Evolutionary conservation across 306 rosid genomes (phyloP), one percentile per base, ranked within the genome.

Genomic region (Rubus idaeus): DNA sequence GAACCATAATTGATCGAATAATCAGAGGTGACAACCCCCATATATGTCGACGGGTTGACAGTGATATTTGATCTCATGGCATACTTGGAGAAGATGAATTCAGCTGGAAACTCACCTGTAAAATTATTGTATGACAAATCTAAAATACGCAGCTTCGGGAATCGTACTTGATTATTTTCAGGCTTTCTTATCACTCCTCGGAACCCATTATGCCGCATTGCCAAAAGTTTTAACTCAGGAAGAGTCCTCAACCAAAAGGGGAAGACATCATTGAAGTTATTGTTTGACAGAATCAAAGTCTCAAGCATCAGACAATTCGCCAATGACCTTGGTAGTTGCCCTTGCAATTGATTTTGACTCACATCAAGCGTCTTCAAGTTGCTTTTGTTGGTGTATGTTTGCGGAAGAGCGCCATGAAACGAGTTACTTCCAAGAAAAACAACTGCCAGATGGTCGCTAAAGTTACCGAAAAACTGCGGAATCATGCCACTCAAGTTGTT

Each of bases 401-500:
- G 30, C 5, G 75, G 75, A 70, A 50, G 8, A 70, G 50, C 0
- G 21, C 47, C 62, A 2, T 70, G 60, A 70, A 50, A 35, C 0
- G 3, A 16, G 17, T 70, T 70, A 2, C 9, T 70, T 70, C 17
- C 46, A 50, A 70, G 75, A 9, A 35, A 8, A 5, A 70, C 5
- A 42, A 8, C 2, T 3, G 1, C 17, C 8, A 70, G 46, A 50
- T 37, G 0, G 5, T 50, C 75, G 50, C 75, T 70, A 10, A 50
- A 70, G 52, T 42, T 67, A 17, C 52, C 52, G 3, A 67, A 47
- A 67, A 49, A 67, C 4, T 67, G 52, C n/a, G 71, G 78, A 60
- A 74, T 68, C 4, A 10, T 6, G 17, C 78, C 78, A 44, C 46
- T 74, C 42, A 74, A 74, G 4, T 5, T 58, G 41, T 74, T 73